A percentile compares a stretch with the other conserved stretches of the same genome.
phyloP scores from a whole-genome alignment of 495 filamentous ascomycete genomes.

The Pseudomonodictys pantanalensis region DNA sequence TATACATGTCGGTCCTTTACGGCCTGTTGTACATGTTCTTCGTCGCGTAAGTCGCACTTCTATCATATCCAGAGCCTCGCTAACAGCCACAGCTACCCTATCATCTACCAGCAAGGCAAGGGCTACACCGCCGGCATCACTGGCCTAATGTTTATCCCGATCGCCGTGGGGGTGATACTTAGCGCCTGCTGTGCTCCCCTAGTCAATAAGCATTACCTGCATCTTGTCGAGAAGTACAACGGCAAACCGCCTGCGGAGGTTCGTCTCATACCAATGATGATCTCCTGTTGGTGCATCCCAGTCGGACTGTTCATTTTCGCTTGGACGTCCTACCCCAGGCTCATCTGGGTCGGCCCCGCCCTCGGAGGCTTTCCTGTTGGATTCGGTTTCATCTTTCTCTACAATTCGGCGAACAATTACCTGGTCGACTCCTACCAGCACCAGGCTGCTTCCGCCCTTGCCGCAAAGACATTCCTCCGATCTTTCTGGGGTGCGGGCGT shows the following conservation, averaged over 20 bases:
- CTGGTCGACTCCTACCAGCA: constrained; percentile 79
- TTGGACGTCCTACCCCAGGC: constrained; percentile 66
- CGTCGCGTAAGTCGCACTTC: constrained; percentile 48
- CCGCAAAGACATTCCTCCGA: constrained; percentile 76
- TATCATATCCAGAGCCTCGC: not conserved
- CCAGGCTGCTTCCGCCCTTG: constrained; percentile 81
- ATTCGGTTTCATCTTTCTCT: constrained; percentile 83
- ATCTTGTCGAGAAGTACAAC: constrained; percentile 53
- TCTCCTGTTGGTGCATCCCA: constrained; percentile 74
- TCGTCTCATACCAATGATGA: constrained; percentile 82
- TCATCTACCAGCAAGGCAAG: constrained; percentile 74
- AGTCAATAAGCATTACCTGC: constrained; percentile 75
- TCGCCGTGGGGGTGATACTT: constrained; percentile 65
- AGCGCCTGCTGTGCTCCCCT: constrained; percentile 65
- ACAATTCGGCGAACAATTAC: constrained; percentile 83
- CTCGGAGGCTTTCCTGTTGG: constrained; percentile 75
- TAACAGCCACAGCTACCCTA: constrained; percentile 56
- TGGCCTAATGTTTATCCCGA: constrained; percentile 77
- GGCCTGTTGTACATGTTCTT: constrained; percentile 83
- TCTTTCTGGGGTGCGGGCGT: constrained; percentile 74
- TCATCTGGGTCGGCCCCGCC: constrained; percentile 68
- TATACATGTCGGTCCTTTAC: constrained; percentile 79
- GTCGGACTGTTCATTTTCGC: constrained; percentile 81
- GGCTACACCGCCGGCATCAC: constrained; percentile 68
- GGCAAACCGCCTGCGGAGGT: constrained; percentile 72